Conservation (phyloP, 2,329 filamentous ascomycete genomes). For the Stachybotrys echinatus region DNA sequence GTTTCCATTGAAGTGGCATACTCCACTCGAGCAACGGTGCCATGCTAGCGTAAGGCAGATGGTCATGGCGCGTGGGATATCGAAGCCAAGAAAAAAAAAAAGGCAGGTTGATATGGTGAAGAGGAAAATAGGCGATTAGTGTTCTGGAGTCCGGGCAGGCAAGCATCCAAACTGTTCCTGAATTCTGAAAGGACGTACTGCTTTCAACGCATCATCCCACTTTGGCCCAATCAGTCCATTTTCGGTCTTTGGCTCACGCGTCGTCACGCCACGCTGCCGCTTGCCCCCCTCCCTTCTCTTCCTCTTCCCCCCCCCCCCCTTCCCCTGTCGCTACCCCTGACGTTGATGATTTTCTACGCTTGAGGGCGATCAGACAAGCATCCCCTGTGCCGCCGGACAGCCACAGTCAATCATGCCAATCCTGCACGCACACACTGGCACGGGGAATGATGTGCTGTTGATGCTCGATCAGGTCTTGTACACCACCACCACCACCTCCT, state of each 20-base stretch:
- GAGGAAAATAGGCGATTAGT: not conserved
- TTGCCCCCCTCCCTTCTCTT: not conserved
- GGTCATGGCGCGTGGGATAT: not conserved
- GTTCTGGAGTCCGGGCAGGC: too few relatives aligned
- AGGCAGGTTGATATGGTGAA: not conserved
- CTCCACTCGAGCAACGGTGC: not conserved
- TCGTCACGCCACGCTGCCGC: not conserved
- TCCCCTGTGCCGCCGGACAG: not conserved
- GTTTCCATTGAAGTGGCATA: too few relatives aligned
- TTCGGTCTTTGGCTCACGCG: too few relatives aligned
- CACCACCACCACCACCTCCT: not conserved
- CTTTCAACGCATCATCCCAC: too few relatives aligned
- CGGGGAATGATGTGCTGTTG: not conserved
- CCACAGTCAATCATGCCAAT: not conserved
- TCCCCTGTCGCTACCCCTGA: not conserved
- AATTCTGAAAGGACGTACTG: too few relatives aligned
- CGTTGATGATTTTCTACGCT: not conserved
- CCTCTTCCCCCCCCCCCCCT: not conserved
- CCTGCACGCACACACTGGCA: not conserved
- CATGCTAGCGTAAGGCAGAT: not conserved
- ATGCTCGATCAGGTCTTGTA: not conserved
- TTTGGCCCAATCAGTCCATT: too few relatives aligned
- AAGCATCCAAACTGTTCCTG: too few relatives aligned
- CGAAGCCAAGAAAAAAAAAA: not conserved
- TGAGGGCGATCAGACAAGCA: not conserved